phyloP scores from a whole-genome alignment of 805 yeast genomes.

The Candida pini region DNA sequence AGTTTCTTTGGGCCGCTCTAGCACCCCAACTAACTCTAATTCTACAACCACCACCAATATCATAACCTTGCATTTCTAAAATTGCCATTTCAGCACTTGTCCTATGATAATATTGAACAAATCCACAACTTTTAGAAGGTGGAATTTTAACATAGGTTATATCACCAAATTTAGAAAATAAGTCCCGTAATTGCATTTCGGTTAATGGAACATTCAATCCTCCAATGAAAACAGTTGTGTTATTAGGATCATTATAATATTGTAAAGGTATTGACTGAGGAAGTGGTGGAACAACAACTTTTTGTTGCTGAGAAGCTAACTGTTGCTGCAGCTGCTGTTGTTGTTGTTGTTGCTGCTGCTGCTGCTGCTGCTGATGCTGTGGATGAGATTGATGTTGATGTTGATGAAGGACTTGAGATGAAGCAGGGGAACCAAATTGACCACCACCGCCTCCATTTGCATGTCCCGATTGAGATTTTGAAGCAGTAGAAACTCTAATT shows the following conservation, averaged over 20 bases:
- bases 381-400: constrained; percentile 32
- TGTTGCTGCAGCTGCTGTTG: constrained; percentile 8
- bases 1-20: constrained; percentile 42
- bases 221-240: constrained; percentile 76
- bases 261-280: constrained; percentile 42
- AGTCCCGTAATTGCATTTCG: constrained; percentile 53
- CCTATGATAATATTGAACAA: constrained; percentile 74
- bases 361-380: constrained; percentile 4
- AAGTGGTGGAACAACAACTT: constrained; percentile 20
- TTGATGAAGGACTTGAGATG: constrained; percentile 6
- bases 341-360: constrained; percentile 11
- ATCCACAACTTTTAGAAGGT: constrained; percentile 73
- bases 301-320: constrained; percentile 7
- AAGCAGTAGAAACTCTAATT: constrained; percentile 69
- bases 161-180: constrained; percentile 65
- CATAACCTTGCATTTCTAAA: constrained; percentile 83
- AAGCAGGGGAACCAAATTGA: too few relatives aligned
- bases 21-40: constrained; percentile 85
- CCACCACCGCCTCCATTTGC: constrained; percentile 3
- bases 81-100: constrained; percentile 84
- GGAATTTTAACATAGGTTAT: constrained; percentile 78
- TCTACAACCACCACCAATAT: constrained; percentile 70
- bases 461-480: constrained; percentile 30
- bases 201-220: constrained; percentile 58
- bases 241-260: constrained; percentile 68